A percentile compares a stretch with the other conserved stretches of the same genome.
Evolutionary conservation across 2,329 filamentous ascomycete genomes (phyloP).

Genomic region (Fusarium oxysporum): DNA sequence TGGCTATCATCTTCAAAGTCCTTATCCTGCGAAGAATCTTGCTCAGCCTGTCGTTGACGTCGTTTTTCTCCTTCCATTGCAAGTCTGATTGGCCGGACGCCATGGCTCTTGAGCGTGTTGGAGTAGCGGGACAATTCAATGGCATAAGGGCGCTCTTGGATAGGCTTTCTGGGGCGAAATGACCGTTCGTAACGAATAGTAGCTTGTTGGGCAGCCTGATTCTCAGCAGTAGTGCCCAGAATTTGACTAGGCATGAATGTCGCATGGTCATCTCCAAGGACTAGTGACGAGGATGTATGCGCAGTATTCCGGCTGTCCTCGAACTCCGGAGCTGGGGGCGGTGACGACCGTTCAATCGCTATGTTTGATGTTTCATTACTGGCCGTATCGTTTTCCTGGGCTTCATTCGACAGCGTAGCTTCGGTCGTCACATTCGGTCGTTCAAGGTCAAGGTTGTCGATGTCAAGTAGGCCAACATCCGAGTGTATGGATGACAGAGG

Average conservation of each 20-base stretch:
- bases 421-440: neutral
- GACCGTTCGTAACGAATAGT: constrained; percentile 58
- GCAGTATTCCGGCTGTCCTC: neutral
- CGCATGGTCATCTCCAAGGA: neutral
- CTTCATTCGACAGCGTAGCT: neutral
- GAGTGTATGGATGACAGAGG: constrained; percentile 51
- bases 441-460: constrained; percentile 35
- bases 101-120: constrained; percentile 64
- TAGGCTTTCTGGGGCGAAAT: constrained; percentile 69
- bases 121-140: constrained; percentile 68
- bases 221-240: constrained; percentile 31
- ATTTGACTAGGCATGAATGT: constrained; percentile 32
- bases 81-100: constrained; percentile 64
- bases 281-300: neutral
- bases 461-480: constrained; percentile 41
- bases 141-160: constrained; percentile 70
- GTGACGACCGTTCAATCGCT: constrained; percentile 52
- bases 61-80: constrained; percentile 46
- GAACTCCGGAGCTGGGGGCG: constrained; percentile 46
- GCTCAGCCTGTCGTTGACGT: constrained; percentile 57
- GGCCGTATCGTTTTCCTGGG: neutral
- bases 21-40: constrained; percentile 60
- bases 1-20: constrained; percentile 67
- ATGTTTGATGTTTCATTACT: constrained; percentile 53
- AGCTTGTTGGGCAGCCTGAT: constrained; percentile 40